A percentile compares a stretch with the other conserved stretches of the same genome.
Evolutionary conservation across 345 rosid species (phyloP).

Genomic region (Lumnitzera littorea): DNA sequence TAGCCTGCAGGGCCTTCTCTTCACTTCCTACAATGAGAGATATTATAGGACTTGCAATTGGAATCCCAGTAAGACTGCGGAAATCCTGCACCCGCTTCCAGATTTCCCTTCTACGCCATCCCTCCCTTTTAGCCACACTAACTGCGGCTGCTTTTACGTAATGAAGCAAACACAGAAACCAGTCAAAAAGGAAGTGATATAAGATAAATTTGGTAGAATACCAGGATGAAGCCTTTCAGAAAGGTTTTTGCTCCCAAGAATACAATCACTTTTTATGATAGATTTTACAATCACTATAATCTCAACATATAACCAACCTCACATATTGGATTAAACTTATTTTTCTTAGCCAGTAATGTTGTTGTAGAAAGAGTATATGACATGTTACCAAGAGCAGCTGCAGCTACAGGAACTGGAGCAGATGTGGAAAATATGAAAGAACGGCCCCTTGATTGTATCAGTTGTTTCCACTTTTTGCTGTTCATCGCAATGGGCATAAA

Average conservation of each 20-base stretch:
- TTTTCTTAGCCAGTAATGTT: neutral
- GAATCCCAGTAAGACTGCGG: constrained; percentile 57
- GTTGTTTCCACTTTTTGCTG: constrained; percentile 90
- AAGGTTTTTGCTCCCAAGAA: no score
- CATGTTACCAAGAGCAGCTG: constrained; percentile 71
- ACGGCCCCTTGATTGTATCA: constrained; percentile 83
- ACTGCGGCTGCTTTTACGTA: constrained; percentile 52
- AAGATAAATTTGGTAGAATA: neutral
- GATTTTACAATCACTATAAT: no score
- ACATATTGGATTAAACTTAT: neutral
- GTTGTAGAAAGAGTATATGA: constrained; percentile 3
- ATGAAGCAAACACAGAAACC: no score
- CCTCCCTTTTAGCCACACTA: constrained; percentile 72
- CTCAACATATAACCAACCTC: no score
- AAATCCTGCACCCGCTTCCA: constrained; percentile 82
- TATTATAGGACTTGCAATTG: constrained; percentile 66
- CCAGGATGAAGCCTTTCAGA: no score
- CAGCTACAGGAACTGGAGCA: constrained; percentile 67
- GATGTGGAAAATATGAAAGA: constrained; percentile 91
- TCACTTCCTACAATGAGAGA: constrained; percentile 86
- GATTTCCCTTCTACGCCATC: constrained; percentile 77
- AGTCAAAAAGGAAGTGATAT: no score
- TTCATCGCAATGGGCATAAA: constrained; percentile 2
- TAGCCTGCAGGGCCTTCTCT: constrained; percentile 74
- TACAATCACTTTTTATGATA: no score